Evolutionary conservation across 768 basidiomycete species (phyloP).

Genomic region (Lepiota brunneoincarnata): DNA sequence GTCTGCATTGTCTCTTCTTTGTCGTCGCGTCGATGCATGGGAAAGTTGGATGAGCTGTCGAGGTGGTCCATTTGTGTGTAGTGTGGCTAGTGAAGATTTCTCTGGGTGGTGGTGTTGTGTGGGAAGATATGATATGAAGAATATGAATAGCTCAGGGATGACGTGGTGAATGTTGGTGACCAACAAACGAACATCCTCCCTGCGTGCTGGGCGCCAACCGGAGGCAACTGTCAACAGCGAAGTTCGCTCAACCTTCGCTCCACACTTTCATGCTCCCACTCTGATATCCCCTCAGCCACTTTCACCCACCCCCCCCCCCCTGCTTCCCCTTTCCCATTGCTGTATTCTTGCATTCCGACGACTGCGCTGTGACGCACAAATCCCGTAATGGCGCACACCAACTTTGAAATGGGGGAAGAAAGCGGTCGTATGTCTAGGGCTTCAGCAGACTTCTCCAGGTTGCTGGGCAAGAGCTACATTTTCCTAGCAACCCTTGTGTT

Average conservation of each 20-base stretch:
- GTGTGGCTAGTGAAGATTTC: too few relatives aligned
- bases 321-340: neutral
- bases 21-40: too few relatives aligned
- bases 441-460: slow-evolving; percentile 7
- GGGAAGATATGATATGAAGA: neutral
- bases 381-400: neutral
- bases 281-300: neutral
- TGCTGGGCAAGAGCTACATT: slow-evolving; percentile 9
- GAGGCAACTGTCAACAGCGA: neutral
- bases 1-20: too few relatives aligned
- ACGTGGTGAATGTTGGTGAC: neutral
- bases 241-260: neutral
- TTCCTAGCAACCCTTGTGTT: slow-evolving; percentile 5
- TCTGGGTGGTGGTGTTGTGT: neutral
- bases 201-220: neutral
- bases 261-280: slow-evolving; percentile 10
- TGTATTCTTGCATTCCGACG: neutral
- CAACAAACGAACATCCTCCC: neutral
- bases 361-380: neutral
- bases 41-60: too few relatives aligned
- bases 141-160: neutral
- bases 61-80: too few relatives aligned
- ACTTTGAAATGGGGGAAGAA: neutral
- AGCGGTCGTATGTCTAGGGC: slow-evolving; percentile 1
- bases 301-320: too few relatives aligned